Base-by-base conservation (phyloP, 495 filamentous ascomycete genomes). In the Lasiosphaeria hispida region DNA sequence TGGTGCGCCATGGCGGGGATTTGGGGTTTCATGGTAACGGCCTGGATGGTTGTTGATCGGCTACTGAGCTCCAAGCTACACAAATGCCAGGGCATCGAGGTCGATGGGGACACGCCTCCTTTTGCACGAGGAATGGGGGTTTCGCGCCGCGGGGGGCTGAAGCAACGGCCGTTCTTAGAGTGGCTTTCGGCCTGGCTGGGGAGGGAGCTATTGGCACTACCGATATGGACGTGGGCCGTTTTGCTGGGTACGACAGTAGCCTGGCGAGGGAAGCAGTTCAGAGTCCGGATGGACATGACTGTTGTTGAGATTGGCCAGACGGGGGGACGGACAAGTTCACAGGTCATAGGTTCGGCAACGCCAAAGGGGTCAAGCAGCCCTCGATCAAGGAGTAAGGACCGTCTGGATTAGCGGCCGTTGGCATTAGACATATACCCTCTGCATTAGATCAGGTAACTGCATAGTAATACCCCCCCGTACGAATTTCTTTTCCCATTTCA, bases 171-270 rank as follows among this genome's bases (percentile, higher is more conserved):
- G 0, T 87, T 94, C 59, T 56, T 70, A 4, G 78, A 87, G 61
- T 97, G 92, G 91, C 64, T 92, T 1, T 60, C 80, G 1, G 88
- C 91, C 1, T 99, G 95, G 95, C 62, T 96, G 0, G 92, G 89
- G 0, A 78, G 94, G 17, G 94, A 99, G 68, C 38, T 81, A 0
- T 74, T 96, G 7, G 92, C 95, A 0, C 75, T 93, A 30, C 91
- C 90, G 5, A 89, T 99, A 48, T 97, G 94, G 94, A 75, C 72
- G 3, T 87, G 86, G 84, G 92, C 93, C 11, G 85, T 96, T 17
- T 86, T 85, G 62, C 87, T 91, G 52, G 95, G 89, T 4, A 84
- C 85, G 35, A 92, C 85, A 30, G 90, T 97, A 10, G 81, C 83
- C 55, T 97, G 95, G 95, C 79, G 94, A 36, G 91, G 92, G 0